Percentiles rank a stretch among this genome's conserved stretches.
Conservation (phyloP, 306 rosid genomes). For the Lathyrus sativus region DNA sequence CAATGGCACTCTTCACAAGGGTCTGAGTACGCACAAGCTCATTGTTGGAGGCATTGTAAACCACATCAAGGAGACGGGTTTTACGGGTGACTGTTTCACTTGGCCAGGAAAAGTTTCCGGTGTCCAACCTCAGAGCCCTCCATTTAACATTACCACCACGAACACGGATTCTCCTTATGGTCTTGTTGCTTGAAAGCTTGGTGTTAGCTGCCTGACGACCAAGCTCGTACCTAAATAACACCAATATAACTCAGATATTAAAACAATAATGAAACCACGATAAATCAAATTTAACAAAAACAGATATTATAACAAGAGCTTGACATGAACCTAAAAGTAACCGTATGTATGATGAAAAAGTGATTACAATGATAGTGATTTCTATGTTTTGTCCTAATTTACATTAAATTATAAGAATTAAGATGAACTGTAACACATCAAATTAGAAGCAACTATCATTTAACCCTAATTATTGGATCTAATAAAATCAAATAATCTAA, state of each 20-base stretch:
- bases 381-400: too few relatives aligned
- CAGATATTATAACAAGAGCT: too few relatives aligned
- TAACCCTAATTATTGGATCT: too few relatives aligned
- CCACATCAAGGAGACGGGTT: conserved; percentile 59
- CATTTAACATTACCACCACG: conserved; percentile 68
- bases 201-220: conserved; percentile 66
- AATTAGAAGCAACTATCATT: too few relatives aligned
- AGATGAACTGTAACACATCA: too few relatives aligned
- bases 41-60: conserved; percentile 63
- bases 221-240: conserved; percentile 52
- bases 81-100: conserved; percentile 61
- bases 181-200: conserved; percentile 59
- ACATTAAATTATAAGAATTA: too few relatives aligned
- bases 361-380: too few relatives aligned
- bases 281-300: too few relatives aligned
- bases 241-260: not conserved
- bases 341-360: too few relatives aligned
- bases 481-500: too few relatives aligned
- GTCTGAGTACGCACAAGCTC: conserved; percentile 66
- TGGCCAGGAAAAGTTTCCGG: conserved; percentile 61
- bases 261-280: not conserved
- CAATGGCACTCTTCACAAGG: conserved; percentile 58
- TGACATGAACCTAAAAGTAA: too few relatives aligned
- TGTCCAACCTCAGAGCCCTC: conserved; percentile 62
- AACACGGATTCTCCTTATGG: conserved; percentile 55